Percentiles rank a stretch among this genome's conserved stretches.
Conservation (phyloP, 176 grass and related monocot genomes). For the Carex myosuroides region DNA sequence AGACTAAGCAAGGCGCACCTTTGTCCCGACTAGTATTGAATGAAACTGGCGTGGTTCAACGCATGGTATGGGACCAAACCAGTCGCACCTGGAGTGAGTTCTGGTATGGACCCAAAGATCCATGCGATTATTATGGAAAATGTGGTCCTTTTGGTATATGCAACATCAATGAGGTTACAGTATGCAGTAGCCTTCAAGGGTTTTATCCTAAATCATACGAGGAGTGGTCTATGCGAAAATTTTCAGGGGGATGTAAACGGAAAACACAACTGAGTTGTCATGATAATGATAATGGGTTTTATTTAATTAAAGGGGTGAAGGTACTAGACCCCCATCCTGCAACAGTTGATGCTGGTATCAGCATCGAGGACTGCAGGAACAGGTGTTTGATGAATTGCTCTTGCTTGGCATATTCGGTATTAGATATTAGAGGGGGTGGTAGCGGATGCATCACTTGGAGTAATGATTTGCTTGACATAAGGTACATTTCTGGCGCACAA, state of each 20-base stretch:
- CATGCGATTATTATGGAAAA: constrained; percentile 27
- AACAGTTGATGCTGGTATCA: not conserved
- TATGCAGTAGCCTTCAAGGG: constrained; percentile 32
- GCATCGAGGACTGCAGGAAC: constrained; percentile 6
- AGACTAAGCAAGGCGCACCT: not conserved
- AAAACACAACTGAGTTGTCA: not conserved
- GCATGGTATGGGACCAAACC: constrained; percentile 29
- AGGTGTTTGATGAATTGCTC: constrained; percentile 17
- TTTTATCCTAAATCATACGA: constrained; percentile 7
- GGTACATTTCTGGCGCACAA: not conserved
- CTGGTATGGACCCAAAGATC: constrained; percentile 36
- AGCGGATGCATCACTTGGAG: constrained; percentile 56
- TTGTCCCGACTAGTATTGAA: constrained; percentile 34
- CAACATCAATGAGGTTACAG: constrained; percentile 11
- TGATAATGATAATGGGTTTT: constrained; percentile 26
- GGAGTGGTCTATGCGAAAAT: constrained; percentile 47
- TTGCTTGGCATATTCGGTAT: constrained; percentile 18
- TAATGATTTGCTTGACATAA: constrained; percentile 34
- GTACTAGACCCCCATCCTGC: constrained; percentile 33
- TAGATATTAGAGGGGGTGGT: constrained; percentile 22
- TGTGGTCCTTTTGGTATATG: constrained; percentile 57
- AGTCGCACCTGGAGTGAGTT: constrained; percentile 21
- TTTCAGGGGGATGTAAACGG: constrained; percentile 30
- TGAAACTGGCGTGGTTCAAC: constrained; percentile 31
- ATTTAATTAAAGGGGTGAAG: constrained; percentile 28